Conservation (phyloP, 2,329 filamentous ascomycete species). For the Orbilia blumenaviensis region DNA sequence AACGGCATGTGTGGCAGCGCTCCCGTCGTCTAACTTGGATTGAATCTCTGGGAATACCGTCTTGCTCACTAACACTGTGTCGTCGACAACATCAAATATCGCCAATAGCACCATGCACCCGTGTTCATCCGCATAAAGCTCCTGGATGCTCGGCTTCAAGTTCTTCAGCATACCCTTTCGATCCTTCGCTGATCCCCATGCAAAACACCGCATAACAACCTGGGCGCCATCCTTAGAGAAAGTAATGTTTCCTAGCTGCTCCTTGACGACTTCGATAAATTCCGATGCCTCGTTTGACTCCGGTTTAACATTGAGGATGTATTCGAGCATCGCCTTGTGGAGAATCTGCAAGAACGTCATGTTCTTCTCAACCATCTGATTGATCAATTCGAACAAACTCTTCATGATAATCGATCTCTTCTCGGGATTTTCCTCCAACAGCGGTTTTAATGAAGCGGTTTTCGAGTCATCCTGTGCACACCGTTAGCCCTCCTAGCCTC, state of each 20-base stretch:
- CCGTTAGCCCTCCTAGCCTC: conserved; percentile 54
- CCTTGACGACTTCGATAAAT: conserved; percentile 89
- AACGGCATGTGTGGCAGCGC: conserved; percentile 62
- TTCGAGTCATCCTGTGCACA: conserved; percentile 62
- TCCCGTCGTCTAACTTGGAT: conserved; percentile 61
- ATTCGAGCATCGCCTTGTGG: conserved; percentile 97
- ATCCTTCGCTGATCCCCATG: conserved; percentile 89
- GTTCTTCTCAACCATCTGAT: conserved; percentile 93
- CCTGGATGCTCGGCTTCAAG: conserved; percentile 87
- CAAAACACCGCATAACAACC: conserved; percentile 81
- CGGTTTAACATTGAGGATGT: conserved; percentile 80
- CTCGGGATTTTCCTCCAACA: conserved; percentile 79
- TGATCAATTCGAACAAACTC: conserved; percentile 84
- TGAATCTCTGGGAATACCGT: conserved; percentile 83
- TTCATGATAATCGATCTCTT: conserved; percentile 89
- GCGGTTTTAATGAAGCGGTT: conserved; percentile 73
- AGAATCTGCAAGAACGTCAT: conserved; percentile 96
- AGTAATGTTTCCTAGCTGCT: conserved; percentile 89
- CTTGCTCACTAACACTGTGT: conserved; percentile 88
- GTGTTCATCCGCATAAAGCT: conserved; percentile 81
- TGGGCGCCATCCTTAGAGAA: conserved; percentile 90
- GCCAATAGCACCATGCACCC: conserved; percentile 84
- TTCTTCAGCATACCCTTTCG: conserved; percentile 86
- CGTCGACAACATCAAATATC: conserved; percentile 90
- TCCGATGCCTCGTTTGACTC: conserved; percentile 84